Evolutionary conservation across 202 grass and related monocot species (phyloP).

Genomic region (Dendrocalamus latiflorus): DNA sequence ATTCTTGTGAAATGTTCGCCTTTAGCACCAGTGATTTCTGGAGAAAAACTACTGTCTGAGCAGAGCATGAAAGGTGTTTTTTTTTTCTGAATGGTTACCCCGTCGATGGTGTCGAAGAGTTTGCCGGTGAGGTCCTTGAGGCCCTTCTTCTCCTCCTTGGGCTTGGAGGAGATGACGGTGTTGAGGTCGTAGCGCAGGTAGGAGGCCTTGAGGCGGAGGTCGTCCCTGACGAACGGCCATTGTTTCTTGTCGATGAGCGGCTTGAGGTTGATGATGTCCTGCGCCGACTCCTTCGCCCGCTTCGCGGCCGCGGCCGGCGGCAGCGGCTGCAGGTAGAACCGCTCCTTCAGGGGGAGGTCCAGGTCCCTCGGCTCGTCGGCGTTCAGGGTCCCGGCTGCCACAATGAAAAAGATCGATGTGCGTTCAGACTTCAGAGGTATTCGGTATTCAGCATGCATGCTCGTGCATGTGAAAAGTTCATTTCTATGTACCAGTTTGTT

Average conservation of each 20-base stretch:
- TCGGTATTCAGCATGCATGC: background rate
- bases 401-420: too few species aligned
- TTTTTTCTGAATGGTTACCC: constrained; percentile 45
- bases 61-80: too few species aligned
- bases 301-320: constrained; percentile 44
- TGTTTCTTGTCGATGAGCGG: constrained; percentile 82
- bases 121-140: constrained; percentile 66
- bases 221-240: constrained; percentile 81
- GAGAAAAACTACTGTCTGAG: too few species aligned
- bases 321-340: constrained; percentile 79
- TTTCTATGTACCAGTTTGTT: too few species aligned
- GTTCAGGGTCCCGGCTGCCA: constrained; percentile 66
- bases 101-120: constrained; percentile 76
- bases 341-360: constrained; percentile 42
- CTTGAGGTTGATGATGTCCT: constrained; percentile 87
- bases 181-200: constrained; percentile 92
- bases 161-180: constrained; percentile 67
- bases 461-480: background rate
- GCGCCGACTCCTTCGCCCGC: constrained; percentile 76
- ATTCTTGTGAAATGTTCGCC: background rate
- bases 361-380: constrained; percentile 70
- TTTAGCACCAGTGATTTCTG: background rate
- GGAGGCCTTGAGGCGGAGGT: constrained; percentile 82
- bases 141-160: constrained; percentile 87
- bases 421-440: too few species aligned